Percentiles rank a stretch among this genome's conserved stretches.
These are phyloP conservation scores for Jackrogersella multiformis DNA, from an alignment of 495 filamentous ascomycete species.

Conservation along the genomic window DNA sequence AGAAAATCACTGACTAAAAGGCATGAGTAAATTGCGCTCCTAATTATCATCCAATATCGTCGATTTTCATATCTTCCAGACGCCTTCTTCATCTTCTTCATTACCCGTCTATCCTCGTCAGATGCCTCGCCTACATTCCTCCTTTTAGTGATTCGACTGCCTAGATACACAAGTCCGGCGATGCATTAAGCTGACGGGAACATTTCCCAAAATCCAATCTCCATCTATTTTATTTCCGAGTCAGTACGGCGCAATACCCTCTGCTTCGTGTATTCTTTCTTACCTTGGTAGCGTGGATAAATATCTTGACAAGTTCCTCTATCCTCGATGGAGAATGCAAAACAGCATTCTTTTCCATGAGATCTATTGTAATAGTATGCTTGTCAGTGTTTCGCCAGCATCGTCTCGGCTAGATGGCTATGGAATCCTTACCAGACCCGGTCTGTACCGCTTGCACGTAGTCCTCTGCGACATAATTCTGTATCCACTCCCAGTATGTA, in stretches of 20 bases:
- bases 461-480: slow-evolving; percentile 83
- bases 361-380: slow-evolving; percentile 55
- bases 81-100: background rate
- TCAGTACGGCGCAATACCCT: slow-evolving; percentile 39
- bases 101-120: background rate
- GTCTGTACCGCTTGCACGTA: slow-evolving; percentile 73
- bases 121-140: too few relatives aligned
- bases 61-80: background rate
- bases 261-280: slow-evolving; percentile 34
- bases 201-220: slow-evolving; percentile 92
- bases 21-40: background rate
- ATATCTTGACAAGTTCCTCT: slow-evolving; percentile 83
- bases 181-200: slow-evolving; percentile 42
- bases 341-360: slow-evolving; percentile 75
- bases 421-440: slow-evolving; percentile 66
- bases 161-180: background rate
- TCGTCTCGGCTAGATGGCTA: background rate
- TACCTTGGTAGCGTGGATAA: slow-evolving; percentile 84
- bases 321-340: slow-evolving; percentile 76
- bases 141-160: background rate
- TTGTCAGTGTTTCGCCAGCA: slow-evolving; percentile 37
- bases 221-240: slow-evolving; percentile 66
- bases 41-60: background rate
- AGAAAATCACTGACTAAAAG: background rate
- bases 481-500: slow-evolving; percentile 88